phyloP scores from a whole-genome alignment of 2,329 filamentous ascomycete species.

The Verticillium nubilum region DNA sequence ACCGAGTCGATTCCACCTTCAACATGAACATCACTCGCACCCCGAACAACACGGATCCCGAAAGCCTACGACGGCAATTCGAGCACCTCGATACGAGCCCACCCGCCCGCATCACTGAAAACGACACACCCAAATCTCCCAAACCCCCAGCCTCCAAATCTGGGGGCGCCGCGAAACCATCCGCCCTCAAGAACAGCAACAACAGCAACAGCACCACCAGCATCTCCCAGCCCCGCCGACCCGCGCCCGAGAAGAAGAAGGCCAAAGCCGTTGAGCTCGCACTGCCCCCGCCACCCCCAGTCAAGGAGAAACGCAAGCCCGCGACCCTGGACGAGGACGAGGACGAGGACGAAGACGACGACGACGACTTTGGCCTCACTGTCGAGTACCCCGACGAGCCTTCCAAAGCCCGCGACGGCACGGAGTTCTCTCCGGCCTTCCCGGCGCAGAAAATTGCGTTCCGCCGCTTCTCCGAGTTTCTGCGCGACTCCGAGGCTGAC shows the following conservation, averaged over 20 bases:
- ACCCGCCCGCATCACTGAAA: constrained; percentile 5
- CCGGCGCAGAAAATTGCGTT: constrained; percentile 27
- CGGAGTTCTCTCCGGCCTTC: constrained; percentile 45
- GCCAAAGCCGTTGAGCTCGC: constrained; percentile 30
- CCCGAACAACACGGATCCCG: constrained; percentile 58
- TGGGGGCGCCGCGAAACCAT: constrained; percentile 8
- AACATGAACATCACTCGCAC: constrained; percentile 78
- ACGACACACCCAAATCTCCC: constrained; percentile 17
- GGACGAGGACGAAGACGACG: constrained; percentile 48
- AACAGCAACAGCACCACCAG: constrained; percentile 13
- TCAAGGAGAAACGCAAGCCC: constrained; percentile 11
- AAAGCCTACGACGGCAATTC: constrained; percentile 60
- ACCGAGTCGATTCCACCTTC: constrained; percentile 75
- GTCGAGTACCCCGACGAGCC: constrained; percentile 54
- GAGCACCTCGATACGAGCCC: constrained; percentile 50
- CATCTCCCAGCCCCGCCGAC: constrained; percentile 20
- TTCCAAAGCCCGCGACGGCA: constrained; percentile 20
- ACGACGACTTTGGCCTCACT: constrained; percentile 51
- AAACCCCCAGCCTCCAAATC: constrained; percentile 17
- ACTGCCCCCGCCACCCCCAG: constrained; percentile 20
- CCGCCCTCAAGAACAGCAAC: constrained; percentile 17
- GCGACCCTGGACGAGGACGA: constrained; percentile 31
- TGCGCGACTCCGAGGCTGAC: constrained; percentile 39
- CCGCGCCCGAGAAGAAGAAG: constrained; percentile 24
- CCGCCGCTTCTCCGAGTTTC: constrained; percentile 49